Base-by-base conservation (phyloP, 805 yeast genomes). In the Dipodascus geniculatus region DNA sequence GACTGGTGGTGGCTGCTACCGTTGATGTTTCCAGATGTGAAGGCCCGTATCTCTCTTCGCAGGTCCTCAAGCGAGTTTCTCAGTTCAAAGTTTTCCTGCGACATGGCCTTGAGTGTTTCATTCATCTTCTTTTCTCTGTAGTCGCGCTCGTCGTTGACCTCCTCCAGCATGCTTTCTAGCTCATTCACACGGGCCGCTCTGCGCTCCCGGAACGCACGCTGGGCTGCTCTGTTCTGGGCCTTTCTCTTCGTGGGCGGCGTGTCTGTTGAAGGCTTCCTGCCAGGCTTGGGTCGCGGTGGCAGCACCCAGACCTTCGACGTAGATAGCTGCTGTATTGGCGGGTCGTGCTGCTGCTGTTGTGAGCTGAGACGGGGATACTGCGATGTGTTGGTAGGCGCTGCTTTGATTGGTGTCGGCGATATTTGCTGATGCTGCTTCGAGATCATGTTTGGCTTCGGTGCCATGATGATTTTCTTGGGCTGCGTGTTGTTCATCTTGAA, bases 151-250 rank as follows among this genome's bases (percentile, higher is more conserved):
- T 78, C 76, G 67, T 85, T 91, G 52, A 82, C 75, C 61, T 78
- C 85, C 64, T 76, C 71, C 54, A 84, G 74, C 67, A 80, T 81
- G 51, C 76, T 78, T 65, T 87, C 96, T 53, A 90, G 72, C 64
- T 85, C 95, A 55, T 80, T 81, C 4, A 88, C 87, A 51, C 89
- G 71, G 31, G 85, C 85, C 19, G 96, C 95, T 61, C 95, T 72
- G 58, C 96, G 75, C 66, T 88, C 95, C 58, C 96, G 72, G 70
- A 87, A 87, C 1, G 97, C 95, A 55, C 96, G 65, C 72, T 90
- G 95, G 22, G 96, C 96, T n/a, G 93, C 95, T 55, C 96, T 72
- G 65, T 89, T 89, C 67, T 86, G 96, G 2, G 95, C 95, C 68
- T 87, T 87, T 53, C 96, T 72, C 66, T 87, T 86, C 22, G 84